Base-by-base conservation (phyloP, 1,284 basidiomycete genomes). In the Moesziomyces antarcticus region DNA sequence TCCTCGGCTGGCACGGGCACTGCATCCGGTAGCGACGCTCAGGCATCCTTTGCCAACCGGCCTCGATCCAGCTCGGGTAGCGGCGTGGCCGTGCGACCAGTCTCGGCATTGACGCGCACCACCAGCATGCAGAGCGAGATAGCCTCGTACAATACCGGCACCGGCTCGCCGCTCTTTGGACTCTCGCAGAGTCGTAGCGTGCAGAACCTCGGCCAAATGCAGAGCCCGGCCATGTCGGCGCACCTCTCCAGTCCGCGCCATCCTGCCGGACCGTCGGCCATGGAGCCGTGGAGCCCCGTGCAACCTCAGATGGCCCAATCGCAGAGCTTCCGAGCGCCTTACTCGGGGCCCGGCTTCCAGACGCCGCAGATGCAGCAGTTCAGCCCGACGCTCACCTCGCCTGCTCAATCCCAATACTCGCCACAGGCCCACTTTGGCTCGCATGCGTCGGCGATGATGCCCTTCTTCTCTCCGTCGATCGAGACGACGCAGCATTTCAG, bases 331-430 rank as follows among this genome's bases (percentile, higher is more conserved):
- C 60, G 70, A 8, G 65, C 50, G 1, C 30, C 70, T 5, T 67
- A 44, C 41, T 63, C 70, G 2, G 70, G 70, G 24, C 53, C 65
- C n/a, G 70, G 64, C 24, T 68, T 68, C 46, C 70, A 68, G 51
- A 68, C 61, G 16, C 71, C 65, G 1, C 71, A 68, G 46, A 68
- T 73, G 61, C 65, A 60, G 25, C 70, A 58, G 27, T 73, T 73
- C 48, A 73, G 71, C 49, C 65, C 71, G 3, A 65, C 61, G 20
- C 54, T 69, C 21, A 61, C 71, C 3, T 73, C 71, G 11, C 71
- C 71, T 14, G 71, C 71, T 2, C 71, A 69, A 46, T 73, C 71
- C 41, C 71, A 73, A 22, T 73, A 73, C 50, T 73, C 71, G 46
- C 71, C 71, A 33, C 71, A 73, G 25, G 43, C 64, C 5, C 65